These are phyloP conservation scores for Closterium sp. DNA, from an alignment of 139 green algal species.

Conservation along the genomic window DNA sequence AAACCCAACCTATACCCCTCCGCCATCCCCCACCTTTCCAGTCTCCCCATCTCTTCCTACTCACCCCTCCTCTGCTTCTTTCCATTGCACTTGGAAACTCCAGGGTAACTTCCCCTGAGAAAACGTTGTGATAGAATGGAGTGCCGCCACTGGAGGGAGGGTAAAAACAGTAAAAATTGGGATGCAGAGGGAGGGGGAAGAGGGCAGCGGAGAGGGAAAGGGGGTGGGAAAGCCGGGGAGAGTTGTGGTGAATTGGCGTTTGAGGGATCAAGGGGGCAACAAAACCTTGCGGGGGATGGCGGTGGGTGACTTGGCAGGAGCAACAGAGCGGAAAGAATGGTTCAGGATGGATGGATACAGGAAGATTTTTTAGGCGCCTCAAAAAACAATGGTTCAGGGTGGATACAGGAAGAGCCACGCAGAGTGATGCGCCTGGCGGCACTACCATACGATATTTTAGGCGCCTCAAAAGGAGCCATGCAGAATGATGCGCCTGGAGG, in stretches of 20 bases:
- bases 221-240: neutral
- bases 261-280: no score
- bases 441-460: no score
- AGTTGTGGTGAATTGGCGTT: neutral
- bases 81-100: slow-evolving; percentile 37
- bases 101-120: slow-evolving; percentile 43
- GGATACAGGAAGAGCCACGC: no score
- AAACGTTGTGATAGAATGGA: slow-evolving; percentile 51
- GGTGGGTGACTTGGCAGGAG: no score
- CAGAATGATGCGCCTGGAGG: no score
- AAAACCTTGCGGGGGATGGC: no score
- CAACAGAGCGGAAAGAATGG: no score
- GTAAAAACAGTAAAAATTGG: neutral
- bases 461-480: no score
- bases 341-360: no score
- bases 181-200: neutral
- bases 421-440: no score
- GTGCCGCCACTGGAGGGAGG: slow-evolving; percentile 1
- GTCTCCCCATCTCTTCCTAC: neutral
- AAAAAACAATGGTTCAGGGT: neutral
- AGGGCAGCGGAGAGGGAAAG: neutral
- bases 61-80: slow-evolving; percentile 45
- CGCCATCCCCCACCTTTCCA: neutral
- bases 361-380: neutral
- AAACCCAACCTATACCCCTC: neutral